A percentile compares a stretch with the other conserved stretches of the same genome.
Evolutionary conservation across 2,329 filamentous ascomycete species (phyloP).

Genomic region (Diaporthe vaccinii): DNA sequence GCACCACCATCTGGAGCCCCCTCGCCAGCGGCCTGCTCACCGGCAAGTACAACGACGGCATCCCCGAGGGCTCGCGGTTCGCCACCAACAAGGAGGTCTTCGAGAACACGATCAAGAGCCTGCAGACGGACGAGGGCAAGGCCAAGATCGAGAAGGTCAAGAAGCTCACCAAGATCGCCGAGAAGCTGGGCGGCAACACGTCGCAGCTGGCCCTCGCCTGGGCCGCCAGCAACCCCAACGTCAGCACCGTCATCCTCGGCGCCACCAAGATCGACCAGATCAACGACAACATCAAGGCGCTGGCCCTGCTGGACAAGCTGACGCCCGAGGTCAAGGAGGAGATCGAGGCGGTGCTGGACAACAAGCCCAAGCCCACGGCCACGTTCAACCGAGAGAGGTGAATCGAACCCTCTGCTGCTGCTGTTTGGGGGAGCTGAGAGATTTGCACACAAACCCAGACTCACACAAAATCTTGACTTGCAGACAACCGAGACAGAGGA

Average conservation of each 20-base stretch:
- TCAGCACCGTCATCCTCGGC: conserved; percentile 73
- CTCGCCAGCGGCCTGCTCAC: conserved; percentile 70
- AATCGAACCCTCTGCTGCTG: conserved; percentile 14
- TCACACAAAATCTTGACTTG: conserved; percentile 18
- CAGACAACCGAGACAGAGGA: conserved; percentile 37
- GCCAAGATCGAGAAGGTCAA: conserved; percentile 69
- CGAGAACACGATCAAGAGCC: conserved; percentile 61
- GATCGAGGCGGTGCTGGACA: conserved; percentile 62
- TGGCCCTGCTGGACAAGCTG: conserved; percentile 66
- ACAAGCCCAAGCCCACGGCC: conserved; percentile 46
- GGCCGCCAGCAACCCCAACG: conserved; percentile 73
- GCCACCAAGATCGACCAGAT: conserved; percentile 71
- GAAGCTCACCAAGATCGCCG: conserved; percentile 72
- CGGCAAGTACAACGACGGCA: conserved; percentile 75
- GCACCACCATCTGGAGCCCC: conserved; percentile 67
- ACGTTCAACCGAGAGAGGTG: conserved; percentile 46
- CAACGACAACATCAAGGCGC: conserved; percentile 69
- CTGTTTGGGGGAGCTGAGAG: not conserved
- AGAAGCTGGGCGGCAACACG: conserved; percentile 71
- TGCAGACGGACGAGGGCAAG: conserved; percentile 67
- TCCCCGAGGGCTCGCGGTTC: conserved; percentile 72
- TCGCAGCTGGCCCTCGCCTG: conserved; percentile 71
- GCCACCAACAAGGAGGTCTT: conserved; percentile 69
- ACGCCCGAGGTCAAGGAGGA: conserved; percentile 70
- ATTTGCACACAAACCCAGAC: not conserved